Conservation (phyloP, 306 rosid genomes). For the Acacia acuminata region DNA sequence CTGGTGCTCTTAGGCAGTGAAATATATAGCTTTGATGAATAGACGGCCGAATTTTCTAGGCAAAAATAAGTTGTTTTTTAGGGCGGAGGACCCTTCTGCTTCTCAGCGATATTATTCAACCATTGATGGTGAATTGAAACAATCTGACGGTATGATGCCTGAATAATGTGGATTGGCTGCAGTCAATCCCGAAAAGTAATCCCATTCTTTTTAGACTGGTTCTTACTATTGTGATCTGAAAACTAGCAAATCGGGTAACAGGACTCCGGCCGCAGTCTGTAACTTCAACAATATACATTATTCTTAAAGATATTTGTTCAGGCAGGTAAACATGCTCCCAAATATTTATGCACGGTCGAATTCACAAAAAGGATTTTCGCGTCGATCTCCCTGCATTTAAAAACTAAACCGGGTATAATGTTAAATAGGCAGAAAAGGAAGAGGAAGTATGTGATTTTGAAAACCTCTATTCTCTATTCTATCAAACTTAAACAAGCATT, state of each 20-base stretch:
- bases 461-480: background rate
- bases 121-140: background rate
- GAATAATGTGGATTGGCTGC: slow-evolving; percentile 9
- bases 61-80: slow-evolving; percentile 23
- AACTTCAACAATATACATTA: background rate
- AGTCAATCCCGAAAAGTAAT: background rate
- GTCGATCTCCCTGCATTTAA: background rate
- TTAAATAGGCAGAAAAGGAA: background rate
- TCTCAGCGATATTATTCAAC: slow-evolving; percentile 1
- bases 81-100: slow-evolving; percentile 2
- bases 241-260: background rate
- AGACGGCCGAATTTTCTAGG: slow-evolving; percentile 1
- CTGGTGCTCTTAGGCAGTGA: slow-evolving; percentile 37
- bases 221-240: background rate
- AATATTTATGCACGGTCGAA: background rate
- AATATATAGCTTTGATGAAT: slow-evolving; percentile 1
- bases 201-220: slow-evolving; percentile 1
- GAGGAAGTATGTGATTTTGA: background rate
- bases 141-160: background rate
- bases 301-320: background rate
- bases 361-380: background rate
- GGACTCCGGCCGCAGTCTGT: background rate
- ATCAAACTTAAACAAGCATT: background rate
- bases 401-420: background rate
- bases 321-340: background rate